phyloP scores from a whole-genome alignment of 2,329 filamentous ascomycete species.

The Camptophora hylomeconis region DNA sequence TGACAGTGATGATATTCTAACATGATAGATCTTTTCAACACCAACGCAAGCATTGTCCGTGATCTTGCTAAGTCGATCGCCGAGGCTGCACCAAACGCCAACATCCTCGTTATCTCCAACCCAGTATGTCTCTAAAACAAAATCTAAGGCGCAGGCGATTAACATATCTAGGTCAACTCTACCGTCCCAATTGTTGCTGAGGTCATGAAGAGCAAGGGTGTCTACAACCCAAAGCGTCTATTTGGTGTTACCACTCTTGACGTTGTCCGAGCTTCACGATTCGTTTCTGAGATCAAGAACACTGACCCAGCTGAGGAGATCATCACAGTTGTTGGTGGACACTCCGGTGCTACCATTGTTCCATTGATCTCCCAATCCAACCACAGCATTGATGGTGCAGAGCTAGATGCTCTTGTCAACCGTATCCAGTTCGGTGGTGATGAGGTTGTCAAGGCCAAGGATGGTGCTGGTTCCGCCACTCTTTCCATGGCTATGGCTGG shows the following conservation, averaged over 20 bases:
- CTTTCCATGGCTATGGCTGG: conserved; percentile 98
- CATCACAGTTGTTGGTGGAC: conserved; percentile 91
- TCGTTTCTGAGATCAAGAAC: conserved; percentile 87
- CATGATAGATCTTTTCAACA: conserved; percentile 85
- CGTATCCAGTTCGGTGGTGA: conserved; percentile 98
- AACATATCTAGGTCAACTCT: conserved; percentile 62
- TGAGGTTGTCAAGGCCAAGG: conserved; percentile 98
- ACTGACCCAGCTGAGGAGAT: conserved; percentile 86
- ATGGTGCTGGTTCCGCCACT: conserved; percentile 89
- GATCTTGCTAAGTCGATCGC: conserved; percentile 93
- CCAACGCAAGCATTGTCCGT: conserved; percentile 98
- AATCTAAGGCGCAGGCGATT: conserved; percentile 1
- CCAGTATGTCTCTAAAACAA: conserved; percentile 44
- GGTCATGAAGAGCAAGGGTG: conserved; percentile 86
- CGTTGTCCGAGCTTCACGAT: conserved; percentile 92
- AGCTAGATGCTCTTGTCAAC: conserved; percentile 64
- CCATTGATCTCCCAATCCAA: conserved; percentile 90
- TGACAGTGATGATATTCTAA: conserved; percentile 3
- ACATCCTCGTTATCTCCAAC: conserved; percentile 96
- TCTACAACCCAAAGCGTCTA: conserved; percentile 98
- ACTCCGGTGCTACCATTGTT: conserved; percentile 97
- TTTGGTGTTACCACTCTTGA: conserved; percentile 99
- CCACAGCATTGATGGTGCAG: conserved; percentile 69
- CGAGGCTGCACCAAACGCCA: conserved; percentile 77
- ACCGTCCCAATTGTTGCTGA: conserved; percentile 96